Percentiles rank a stretch among this genome's conserved stretches.
Conservation (phyloP, 2,329 filamentous ascomycete species). For the Xylariaceae sp. region DNA sequence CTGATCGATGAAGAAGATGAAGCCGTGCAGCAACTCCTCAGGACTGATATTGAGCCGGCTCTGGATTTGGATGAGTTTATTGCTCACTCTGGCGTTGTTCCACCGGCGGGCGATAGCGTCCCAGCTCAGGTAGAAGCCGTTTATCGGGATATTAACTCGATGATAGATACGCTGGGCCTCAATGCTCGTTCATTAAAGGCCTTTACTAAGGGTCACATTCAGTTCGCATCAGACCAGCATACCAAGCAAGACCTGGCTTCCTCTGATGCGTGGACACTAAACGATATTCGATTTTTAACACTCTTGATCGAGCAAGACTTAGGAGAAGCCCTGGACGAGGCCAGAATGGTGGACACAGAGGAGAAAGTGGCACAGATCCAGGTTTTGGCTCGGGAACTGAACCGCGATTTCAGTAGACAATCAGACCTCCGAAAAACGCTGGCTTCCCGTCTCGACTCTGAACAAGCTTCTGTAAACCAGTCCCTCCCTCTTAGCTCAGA, state of each 20-base stretch:
- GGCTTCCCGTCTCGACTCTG: constrained; percentile 63
- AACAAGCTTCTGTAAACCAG: constrained; percentile 59
- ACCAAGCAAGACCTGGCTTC: constrained; percentile 65
- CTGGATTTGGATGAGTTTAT: constrained; percentile 64
- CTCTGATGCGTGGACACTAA: constrained; percentile 67
- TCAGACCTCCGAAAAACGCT: constrained; percentile 77
- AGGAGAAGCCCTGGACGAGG: constrained; percentile 59
- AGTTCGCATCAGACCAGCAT: constrained; percentile 50
- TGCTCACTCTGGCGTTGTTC: constrained; percentile 53
- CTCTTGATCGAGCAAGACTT: constrained; percentile 62
- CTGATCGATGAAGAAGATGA: constrained; percentile 68
- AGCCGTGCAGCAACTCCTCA: constrained; percentile 59
- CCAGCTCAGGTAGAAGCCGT: constrained; percentile 62
- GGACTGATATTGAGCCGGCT: constrained; percentile 57
- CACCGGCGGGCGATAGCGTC: constrained; percentile 53
- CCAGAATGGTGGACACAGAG: constrained; percentile 64
- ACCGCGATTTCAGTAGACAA: constrained; percentile 69
- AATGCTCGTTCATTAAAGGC: constrained; percentile 67
- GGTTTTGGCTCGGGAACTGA: constrained; percentile 65
- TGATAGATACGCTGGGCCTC: constrained; percentile 88
- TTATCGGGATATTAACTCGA: constrained; percentile 82
- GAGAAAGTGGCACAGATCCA: constrained; percentile 66
- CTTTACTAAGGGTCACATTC: constrained; percentile 65
- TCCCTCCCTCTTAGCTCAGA: constrained; percentile 78
- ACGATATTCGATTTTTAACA: constrained; percentile 68